Evolutionary conservation across 371 early-diverging fungal species (phyloP), one percentile per base, ranked within the genome.

Genomic region (Apophysomyces ossiformis): DNA sequence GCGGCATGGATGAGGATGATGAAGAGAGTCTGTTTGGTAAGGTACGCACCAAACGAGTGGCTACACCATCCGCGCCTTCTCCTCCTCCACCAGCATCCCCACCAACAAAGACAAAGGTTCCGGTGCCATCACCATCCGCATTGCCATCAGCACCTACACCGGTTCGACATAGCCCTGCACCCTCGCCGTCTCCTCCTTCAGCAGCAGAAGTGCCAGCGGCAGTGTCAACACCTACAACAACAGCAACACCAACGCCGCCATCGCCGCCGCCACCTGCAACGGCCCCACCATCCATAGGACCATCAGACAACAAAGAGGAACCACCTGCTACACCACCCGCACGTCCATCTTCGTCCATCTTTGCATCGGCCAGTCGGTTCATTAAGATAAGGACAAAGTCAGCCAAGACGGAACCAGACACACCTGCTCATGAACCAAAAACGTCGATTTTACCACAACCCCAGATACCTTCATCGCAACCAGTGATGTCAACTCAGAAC

Each of bases 11-110:
- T 18, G 63, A 58, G 11, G 69, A 72, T 13, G 75, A 77, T 45
- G 75, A 77, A 26, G 75, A 73, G 32, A 66, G 66, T 61, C 66
- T 70, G 44, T 73, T 69, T 73, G 73, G 76, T 36, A 38, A 37
- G 45, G 66, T 36, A 38, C 62, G 43, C 9, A 59, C 60, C 41
- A 43, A 59, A 59, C 37, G 60, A 13, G 37, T 66, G 18, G 47
- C 69, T 7, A 58, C 65, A 4, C 16, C 64, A 56, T 44, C 67
- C 5, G 58, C 69, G 8, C 44, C 65, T 7, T 56, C 61, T 44
- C 45, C 67, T 58, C n/a, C 66, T 8, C 39, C 65, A 38, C 54
- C 65, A n/a, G 32, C 37, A 37, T 43, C 60, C 3, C 32, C 32
- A 37, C 37, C 39, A 12, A 21, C 32, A 36, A 56, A 57, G 44